Base-by-base conservation (phyloP, 352 stramenopile genomes). In the Achlya hypogyna region DNA sequence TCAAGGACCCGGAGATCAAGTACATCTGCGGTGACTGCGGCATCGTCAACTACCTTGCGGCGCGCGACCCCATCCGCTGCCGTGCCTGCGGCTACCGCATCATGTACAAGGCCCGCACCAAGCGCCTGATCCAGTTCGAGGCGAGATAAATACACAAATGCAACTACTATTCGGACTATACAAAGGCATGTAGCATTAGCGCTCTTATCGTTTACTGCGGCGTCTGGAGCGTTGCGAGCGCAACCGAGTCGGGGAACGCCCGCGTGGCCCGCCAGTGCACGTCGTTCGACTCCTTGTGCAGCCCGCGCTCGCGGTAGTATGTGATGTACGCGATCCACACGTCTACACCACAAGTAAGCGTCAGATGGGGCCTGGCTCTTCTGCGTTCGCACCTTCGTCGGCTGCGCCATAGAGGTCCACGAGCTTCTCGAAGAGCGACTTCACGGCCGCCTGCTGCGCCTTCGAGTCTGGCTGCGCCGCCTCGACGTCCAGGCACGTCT, bases 11-110 rank as follows among this genome's bases (percentile, higher is more conserved):
- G 34, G 86, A 94, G 72, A 94, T 98, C 69, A 97, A 98, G 78
- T 98, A 98, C 83, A 95, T 97, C 74, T 98, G 96, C 73, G 96
- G 96, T 29, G 96, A 98, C 84, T 98, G 96, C 75, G 93, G 93
- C 49, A 93, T 96, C 66, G 79, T 93, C 62, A 98, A 98, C 78
- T 87, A 97, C 68, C 90, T 98, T 72, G 97, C 96, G 70, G 91
- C 91, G 53, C 88, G 91, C 65, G 96, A 98, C 80, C 91, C 93
- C 27, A 96, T 98, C 64, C 88, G 93, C 63, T 98, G 96, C 78
- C 89, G 93, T 65, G 91, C 96, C 51, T 98, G 96, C 74, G 94
- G 94, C 58, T 98, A 98, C 81, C 88, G 96, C 66, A 98, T 98
- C 82, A 93, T 98, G 75, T 98, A 98, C 88, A 98, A 98, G 82